Conservation (phyloP, 768 basidiomycete species). For the Pleurotus cornucopiae region DNA sequence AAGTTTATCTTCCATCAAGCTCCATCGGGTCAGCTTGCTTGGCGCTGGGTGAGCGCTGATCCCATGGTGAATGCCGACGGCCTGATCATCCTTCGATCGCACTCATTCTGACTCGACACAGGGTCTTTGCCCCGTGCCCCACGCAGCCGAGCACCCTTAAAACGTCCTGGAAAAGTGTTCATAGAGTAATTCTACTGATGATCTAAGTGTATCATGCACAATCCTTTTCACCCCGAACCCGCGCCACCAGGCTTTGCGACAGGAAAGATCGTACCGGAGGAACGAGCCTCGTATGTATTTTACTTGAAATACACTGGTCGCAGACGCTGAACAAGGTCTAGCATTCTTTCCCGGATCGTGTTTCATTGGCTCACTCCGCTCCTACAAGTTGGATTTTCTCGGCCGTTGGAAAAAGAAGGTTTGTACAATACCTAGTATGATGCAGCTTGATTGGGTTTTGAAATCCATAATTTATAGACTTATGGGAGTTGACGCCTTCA, state of each 20-base stretch:
- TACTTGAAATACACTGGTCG: background rate
- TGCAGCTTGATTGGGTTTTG: background rate
- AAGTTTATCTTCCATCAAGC: too few species aligned
- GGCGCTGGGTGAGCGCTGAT: too few species aligned
- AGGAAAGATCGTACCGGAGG: conserved; percentile 43
- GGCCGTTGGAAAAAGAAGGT: conserved; percentile 50
- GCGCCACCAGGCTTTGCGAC: conserved; percentile 47
- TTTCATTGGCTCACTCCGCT: conserved; percentile 47
- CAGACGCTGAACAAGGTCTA: conserved; percentile 9
- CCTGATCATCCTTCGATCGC: too few species aligned
- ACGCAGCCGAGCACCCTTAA: too few species aligned
- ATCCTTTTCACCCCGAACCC: conserved; percentile 37
- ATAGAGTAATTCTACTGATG: too few species aligned
- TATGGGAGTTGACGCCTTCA: conserved; percentile 38
- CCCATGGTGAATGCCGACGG: too few species aligned
- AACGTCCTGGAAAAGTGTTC: too few species aligned
- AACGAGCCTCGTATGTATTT: conserved; percentile 29
- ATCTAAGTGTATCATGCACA: conserved; percentile 14
- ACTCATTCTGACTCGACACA: too few species aligned
- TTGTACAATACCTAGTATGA: background rate
- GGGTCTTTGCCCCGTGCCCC: too few species aligned
- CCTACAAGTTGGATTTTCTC: conserved; percentile 42
- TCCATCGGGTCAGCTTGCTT: too few species aligned
- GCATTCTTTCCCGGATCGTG: conserved; percentile 31
- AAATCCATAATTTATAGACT: conserved; percentile 25